These are phyloP conservation scores for Kwoniella dendrophila DNA, from an alignment of 768 basidiomycete genomes.

Conservation along the genomic window DNA sequence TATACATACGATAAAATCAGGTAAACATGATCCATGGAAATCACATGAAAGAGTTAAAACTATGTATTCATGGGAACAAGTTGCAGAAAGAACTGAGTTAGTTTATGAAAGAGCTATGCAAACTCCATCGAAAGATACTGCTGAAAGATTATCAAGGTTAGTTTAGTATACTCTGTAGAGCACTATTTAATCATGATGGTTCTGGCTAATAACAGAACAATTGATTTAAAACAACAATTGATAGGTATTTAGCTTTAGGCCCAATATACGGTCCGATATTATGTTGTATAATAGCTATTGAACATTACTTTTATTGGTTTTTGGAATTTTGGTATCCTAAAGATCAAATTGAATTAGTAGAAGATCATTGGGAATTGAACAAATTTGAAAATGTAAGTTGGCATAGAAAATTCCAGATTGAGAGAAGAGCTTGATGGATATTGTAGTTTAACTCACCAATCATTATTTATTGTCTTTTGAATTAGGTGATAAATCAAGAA, in stretches of 20 bases:
- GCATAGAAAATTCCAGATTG: no score
- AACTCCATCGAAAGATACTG: slow-evolving; percentile 68
- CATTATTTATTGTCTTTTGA: no score
- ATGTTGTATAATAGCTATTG: slow-evolving; percentile 81
- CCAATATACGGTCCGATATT: slow-evolving; percentile 83
- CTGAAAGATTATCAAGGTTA: slow-evolving; percentile 75
- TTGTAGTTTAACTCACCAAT: no score
- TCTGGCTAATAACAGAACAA: not conserved
- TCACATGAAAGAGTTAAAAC: slow-evolving; percentile 75
- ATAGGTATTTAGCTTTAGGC: slow-evolving; percentile 70
- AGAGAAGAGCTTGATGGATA: no score
- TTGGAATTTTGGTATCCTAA: slow-evolving; percentile 72
- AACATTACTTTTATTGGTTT: slow-evolving; percentile 81
- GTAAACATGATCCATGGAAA: slow-evolving; percentile 70
- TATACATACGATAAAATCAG: slow-evolving; percentile 67
- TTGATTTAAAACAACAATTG: not conserved
- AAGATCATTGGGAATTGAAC: slow-evolving; percentile 64
- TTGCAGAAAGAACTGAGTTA: slow-evolving; percentile 75
- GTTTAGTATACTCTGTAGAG: slow-evolving; percentile 25
- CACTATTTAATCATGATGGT: not conserved
- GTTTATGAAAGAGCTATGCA: slow-evolving; percentile 75
- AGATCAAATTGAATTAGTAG: slow-evolving; percentile 74
- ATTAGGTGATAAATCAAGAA: no score
- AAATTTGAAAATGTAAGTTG: slow-evolving; percentile 56
- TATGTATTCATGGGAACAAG: slow-evolving; percentile 85